phyloP scores from a whole-genome alignment of 805 yeast genomes.

The Kazachstania martiniae region DNA sequence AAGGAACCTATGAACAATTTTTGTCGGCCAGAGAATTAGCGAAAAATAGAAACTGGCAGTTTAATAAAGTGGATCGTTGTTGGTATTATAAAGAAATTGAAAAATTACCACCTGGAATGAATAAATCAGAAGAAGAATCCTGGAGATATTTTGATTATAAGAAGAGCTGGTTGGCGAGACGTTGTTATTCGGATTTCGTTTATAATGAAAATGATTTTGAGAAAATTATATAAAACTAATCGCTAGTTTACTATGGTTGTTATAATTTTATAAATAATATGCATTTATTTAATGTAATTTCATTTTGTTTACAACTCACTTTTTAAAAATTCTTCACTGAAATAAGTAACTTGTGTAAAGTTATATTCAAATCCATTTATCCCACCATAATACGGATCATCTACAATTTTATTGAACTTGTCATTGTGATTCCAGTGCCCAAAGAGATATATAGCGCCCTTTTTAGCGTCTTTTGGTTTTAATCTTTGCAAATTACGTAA shows the following conservation, averaged over 20 bases:
- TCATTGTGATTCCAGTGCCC: slow-evolving; percentile 67
- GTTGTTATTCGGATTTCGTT: slow-evolving; percentile 28
- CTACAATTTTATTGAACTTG: slow-evolving; percentile 47
- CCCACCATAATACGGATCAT: slow-evolving; percentile 93
- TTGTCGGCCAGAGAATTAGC: slow-evolving; percentile 73
- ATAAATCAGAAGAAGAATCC: slow-evolving; percentile 36
- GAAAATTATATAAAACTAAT: slow-evolving; percentile 7
- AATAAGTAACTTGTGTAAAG: slow-evolving; percentile 64
- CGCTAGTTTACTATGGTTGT: too few species aligned
- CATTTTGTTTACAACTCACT: slow-evolving; percentile 29
- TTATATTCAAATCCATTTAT: slow-evolving; percentile 69
- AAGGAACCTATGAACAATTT: slow-evolving; percentile 60
- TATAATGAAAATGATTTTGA: slow-evolving; percentile 42
- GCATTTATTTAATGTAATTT: too few species aligned
- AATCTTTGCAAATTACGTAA: slow-evolving; percentile 38
- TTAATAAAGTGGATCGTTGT: slow-evolving; percentile 29
- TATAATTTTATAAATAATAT: too few species aligned
- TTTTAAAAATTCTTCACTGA: slow-evolving; percentile 58
- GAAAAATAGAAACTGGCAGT: slow-evolving; percentile 70
- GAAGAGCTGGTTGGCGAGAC: slow-evolving; percentile 52
- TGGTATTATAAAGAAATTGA: slow-evolving; percentile 52
- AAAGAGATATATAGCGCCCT: slow-evolving; percentile 42
- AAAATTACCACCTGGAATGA: slow-evolving; percentile 74
- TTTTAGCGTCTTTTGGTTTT: slow-evolving; percentile 40
- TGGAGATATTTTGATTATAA: slow-evolving; percentile 85